Evolutionary conservation across 805 yeast species (phyloP).

Genomic region (Candida nonsorbophila): DNA sequence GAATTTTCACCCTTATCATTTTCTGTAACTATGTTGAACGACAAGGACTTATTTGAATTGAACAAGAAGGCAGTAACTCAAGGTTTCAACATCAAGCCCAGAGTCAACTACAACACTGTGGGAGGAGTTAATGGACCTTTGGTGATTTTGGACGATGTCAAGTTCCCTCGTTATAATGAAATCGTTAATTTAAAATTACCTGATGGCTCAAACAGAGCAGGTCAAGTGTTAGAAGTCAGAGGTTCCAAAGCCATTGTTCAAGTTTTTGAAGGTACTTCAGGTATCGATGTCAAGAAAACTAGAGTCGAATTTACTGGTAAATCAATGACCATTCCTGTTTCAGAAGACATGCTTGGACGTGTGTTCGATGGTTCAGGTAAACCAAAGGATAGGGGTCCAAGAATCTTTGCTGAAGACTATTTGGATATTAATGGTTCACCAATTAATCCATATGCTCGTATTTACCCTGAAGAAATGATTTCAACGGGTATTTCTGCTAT

Average conservation of each 20-base stretch:
- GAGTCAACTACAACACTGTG: slow-evolving; percentile 91
- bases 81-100: slow-evolving; percentile 87
- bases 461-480: slow-evolving; percentile 99
- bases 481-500: slow-evolving; percentile 98
- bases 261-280: slow-evolving; percentile 98
- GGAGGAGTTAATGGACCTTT: slow-evolving; percentile 98
- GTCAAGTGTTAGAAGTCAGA: slow-evolving; percentile 96
- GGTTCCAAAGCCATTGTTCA: slow-evolving; percentile 97
- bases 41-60: slow-evolving; percentile 54
- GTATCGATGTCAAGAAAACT: slow-evolving; percentile 97
- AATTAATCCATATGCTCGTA: slow-evolving; percentile 96
- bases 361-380: slow-evolving; percentile 98
- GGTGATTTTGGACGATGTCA: slow-evolving; percentile 57
- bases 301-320: slow-evolving; percentile 96
- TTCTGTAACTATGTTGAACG: slow-evolving; percentile 25
- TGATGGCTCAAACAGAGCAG: slow-evolving; percentile 91
- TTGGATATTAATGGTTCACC: slow-evolving; percentile 98
- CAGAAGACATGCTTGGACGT: slow-evolving; percentile 97
- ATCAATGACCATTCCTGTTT: slow-evolving; percentile 86
- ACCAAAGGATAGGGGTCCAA: slow-evolving; percentile 97
- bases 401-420: slow-evolving; percentile 97
- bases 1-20: background rate
- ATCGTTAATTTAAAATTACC: slow-evolving; percentile 96
- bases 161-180: slow-evolving; percentile 76
- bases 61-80: slow-evolving; percentile 90